Evolutionary conservation across 495 filamentous ascomycete genomes (phyloP), one percentile per base, ranked within the genome.

Genomic region (Penicillium argentinense): DNA sequence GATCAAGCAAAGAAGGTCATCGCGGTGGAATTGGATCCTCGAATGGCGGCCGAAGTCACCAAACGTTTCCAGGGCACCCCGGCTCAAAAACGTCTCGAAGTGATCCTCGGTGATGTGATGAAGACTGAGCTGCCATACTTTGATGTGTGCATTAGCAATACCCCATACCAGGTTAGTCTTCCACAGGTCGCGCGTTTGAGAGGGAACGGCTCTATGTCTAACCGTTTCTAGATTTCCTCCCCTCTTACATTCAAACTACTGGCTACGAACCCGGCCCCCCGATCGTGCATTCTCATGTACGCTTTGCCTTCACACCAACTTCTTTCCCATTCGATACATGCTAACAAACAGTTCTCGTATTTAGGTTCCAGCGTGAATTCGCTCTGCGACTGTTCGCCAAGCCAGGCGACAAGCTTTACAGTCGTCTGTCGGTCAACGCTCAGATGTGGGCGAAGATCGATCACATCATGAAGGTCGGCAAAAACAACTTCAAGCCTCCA

Each of bases 11-110:
- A 89, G 68, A 87, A 86, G 56, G 83, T 91, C 25, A 87, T 95
- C 14, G 92, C 90, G 3, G 89, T 96, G 24, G 92, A 97, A 73
- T 79, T 95, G 69, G 92, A 97, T 66, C 92, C 92, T 33, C 79
- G 92, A 58, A 97, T 97, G 93, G 92, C 91, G 4, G 92, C 91
- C 21, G 93, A 97, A 66, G 80, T 96, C 52, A 96, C 91, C 33
- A 97, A 97, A 62, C 86, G 91, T 48, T 89, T 97, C 21, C 89
- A 95, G 63, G 89, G 86, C 13, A 91, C 81, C 29, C 87, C 91
- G 3, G 76, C 84, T 47, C 83, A 85, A 55, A 91, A 89, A 59
- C 77, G 84, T 52, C 69, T 97, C 29, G 88, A 95, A 39, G 81
- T 97, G 19, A 73, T 95, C 28, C 74, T 97, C 2, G 93, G 92